Evolutionary conservation across 2,329 filamentous ascomycete genomes (phyloP), one percentile per base, ranked within the genome.

Genomic region (Tolypocladium endophyticum): DNA sequence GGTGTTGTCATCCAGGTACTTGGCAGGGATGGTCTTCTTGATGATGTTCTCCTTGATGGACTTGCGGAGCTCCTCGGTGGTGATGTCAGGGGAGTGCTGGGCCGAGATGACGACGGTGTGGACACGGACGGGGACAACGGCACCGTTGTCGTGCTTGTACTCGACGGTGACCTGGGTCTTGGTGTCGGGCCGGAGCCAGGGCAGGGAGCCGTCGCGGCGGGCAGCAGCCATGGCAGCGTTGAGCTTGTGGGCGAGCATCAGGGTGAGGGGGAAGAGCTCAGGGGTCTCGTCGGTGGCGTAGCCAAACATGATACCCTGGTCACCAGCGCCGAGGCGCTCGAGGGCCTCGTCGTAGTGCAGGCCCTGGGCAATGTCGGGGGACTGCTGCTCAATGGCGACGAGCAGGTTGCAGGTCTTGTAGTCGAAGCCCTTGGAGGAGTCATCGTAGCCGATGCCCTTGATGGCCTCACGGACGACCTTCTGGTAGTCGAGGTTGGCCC

Each of bases 221-320:
- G 93, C 92, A 69, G 87, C 83, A 65, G 87, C 89, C 92, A 99
- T 96, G 77, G 91, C 91, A 74, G 87, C 84, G 82, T 99, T 99
- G 70, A 99, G 90, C 84, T 92, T 92, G 87, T 99, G 94, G 72
- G 94, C 89, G 73, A 97, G 87, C 72, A 93, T 85, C 69, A 97
- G 84, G 71, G 93, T 97, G 72, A 99, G 83, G 67, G 94, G 94
- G 75, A 97, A 90, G 70, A 96, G 86, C 82, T 99, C 94, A 64
- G 93, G 92, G 71, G 94, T 97, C 86, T 99, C 94, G 73, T 99
- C 94, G 72, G 94, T 96, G 77, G 94, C 94, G 85, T 99, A 99
- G 72, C 94, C 94, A 79, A 99, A 99, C 94, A 99, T 99, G 84
- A 99, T 97, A 84, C 94, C 94, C 84, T 99, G 94, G 80, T 99